Evolutionary conservation across 2,329 filamentous ascomycete species (phyloP).

Genomic region (Xylaria sp.): DNA sequence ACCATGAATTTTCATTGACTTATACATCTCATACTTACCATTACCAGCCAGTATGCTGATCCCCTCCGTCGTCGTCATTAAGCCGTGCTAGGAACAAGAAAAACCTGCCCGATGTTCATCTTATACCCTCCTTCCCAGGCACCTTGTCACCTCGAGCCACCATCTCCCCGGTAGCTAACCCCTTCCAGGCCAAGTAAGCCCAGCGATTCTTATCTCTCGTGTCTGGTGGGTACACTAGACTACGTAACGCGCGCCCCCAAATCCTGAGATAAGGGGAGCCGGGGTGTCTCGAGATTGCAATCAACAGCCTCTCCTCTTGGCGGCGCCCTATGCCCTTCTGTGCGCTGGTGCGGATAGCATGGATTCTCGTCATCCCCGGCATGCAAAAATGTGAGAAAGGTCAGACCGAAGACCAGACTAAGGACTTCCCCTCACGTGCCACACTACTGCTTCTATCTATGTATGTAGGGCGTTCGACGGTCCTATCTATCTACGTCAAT

Average conservation of each 20-base stretch:
- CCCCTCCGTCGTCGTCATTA: background rate
- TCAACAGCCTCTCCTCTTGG: constrained; percentile 18
- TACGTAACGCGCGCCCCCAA: constrained; percentile 20
- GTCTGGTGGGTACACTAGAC: constrained; percentile 26
- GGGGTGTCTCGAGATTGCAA: constrained; percentile 12
- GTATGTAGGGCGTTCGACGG: no score
- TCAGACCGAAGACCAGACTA: background rate
- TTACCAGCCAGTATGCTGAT: background rate
- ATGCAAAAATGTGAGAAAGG: background rate
- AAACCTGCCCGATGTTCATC: background rate
- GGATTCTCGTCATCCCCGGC: background rate
- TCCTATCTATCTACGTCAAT: background rate
- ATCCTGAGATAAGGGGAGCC: constrained; percentile 26
- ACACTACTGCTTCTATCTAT: background rate
- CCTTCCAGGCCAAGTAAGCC: constrained; percentile 15
- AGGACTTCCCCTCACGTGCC: background rate
- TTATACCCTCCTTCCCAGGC: constrained; percentile 6
- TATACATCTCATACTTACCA: background rate
- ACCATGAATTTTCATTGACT: background rate
- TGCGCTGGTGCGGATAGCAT: background rate
- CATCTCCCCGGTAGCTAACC: constrained; percentile 9
- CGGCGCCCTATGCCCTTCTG: background rate
- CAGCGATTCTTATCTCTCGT: constrained; percentile 32
- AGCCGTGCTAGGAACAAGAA: background rate
- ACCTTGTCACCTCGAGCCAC: constrained; percentile 2